Conservation (phyloP, 2,329 filamentous ascomycete genomes). For the Colletotrichum tamarilloi region DNA sequence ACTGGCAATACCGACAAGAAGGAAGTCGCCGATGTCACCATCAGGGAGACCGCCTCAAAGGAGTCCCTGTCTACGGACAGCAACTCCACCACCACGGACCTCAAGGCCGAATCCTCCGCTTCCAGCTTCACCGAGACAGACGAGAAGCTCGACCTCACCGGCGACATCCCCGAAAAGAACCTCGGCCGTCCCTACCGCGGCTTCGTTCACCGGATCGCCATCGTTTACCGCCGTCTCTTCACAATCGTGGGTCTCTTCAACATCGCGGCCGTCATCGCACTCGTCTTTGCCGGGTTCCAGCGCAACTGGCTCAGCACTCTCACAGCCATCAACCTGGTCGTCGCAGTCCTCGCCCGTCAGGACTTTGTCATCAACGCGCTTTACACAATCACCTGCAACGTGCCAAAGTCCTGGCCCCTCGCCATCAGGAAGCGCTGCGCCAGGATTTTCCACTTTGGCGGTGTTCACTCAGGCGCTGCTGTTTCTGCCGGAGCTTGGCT, state of each 20-base stretch:
- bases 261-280: constrained; percentile 55
- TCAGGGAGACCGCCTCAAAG: constrained; percentile 15
- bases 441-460: constrained; percentile 64
- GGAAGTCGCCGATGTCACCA: not conserved
- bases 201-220: constrained; percentile 57
- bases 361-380: constrained; percentile 64
- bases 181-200: constrained; percentile 51
- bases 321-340: constrained; percentile 59
- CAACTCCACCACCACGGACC: constrained; percentile 3
- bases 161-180: constrained; percentile 53
- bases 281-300: constrained; percentile 45
- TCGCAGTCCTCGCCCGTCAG: constrained; percentile 63
- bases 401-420: constrained; percentile 59
- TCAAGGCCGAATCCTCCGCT: constrained; percentile 10
- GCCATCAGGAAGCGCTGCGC: constrained; percentile 58
- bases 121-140: constrained; percentile 31
- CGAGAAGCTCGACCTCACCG: constrained; percentile 22
- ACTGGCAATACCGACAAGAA: constrained; percentile 1
- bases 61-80: constrained; percentile 5
- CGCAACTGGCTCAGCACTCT: constrained; percentile 49
- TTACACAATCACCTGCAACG: constrained; percentile 57
- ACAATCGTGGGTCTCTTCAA: constrained; percentile 63
- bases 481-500: constrained; percentile 62
- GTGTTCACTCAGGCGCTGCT: constrained; percentile 62
- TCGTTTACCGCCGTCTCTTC: constrained; percentile 68